Evolutionary conservation across 176 grass and related monocot species (phyloP).

Genomic region (Zea mays): DNA sequence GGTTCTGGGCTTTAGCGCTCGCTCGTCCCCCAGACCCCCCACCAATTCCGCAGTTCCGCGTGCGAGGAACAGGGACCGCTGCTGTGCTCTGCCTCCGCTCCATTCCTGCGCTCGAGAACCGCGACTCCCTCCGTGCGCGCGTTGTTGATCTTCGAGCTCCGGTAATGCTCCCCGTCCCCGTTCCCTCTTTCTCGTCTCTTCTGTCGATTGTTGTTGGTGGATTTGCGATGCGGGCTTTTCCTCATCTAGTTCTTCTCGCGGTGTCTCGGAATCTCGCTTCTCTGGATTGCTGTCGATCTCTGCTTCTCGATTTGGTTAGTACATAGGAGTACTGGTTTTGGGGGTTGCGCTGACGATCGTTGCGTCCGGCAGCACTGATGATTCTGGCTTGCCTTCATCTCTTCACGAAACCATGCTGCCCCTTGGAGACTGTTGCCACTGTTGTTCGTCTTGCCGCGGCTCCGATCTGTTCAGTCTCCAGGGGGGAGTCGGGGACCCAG

Average conservation of each 20-base stretch:
- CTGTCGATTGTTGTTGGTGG: not conserved
- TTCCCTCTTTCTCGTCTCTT: not conserved
- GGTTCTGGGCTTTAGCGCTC: slow-evolving; percentile 26
- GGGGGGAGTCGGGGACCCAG: not conserved
- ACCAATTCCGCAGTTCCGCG: not conserved
- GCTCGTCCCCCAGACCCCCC: not conserved
- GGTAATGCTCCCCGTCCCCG: slow-evolving; percentile 7
- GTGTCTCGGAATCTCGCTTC: not conserved
- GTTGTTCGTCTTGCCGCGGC: not conserved
- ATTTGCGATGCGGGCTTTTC: not conserved
- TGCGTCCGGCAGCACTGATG: not conserved
- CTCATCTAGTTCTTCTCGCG: not conserved
- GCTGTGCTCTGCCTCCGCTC: not conserved
- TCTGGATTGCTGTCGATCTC: not conserved
- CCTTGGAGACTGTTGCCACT: not conserved
- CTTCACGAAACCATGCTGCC: not conserved
- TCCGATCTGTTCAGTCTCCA: not conserved
- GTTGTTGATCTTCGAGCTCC: not conserved
- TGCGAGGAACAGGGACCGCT: not conserved
- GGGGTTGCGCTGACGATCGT: not conserved
- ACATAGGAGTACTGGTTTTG: not conserved
- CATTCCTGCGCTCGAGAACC: not conserved
- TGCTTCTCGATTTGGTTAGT: not conserved
- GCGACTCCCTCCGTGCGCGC: too few relatives aligned
- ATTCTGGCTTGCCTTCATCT: not conserved